Percentiles rank a stretch among this genome's conserved stretches.
Evolutionary conservation across 2,329 filamentous ascomycete genomes (phyloP).

Genomic region (Hypocreales sp.): DNA sequence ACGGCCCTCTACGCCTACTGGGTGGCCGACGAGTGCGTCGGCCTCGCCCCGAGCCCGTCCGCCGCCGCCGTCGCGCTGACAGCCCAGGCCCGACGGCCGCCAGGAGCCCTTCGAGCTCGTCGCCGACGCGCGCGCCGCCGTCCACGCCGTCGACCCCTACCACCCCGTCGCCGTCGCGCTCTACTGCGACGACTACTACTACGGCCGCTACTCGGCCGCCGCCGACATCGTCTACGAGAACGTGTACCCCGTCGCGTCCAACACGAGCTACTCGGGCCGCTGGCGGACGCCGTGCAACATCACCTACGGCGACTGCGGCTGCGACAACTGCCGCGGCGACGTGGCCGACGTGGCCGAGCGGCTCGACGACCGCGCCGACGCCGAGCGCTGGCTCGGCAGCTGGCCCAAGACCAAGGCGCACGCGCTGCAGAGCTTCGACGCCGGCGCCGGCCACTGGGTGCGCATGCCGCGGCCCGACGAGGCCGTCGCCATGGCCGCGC

Average conservation of each 20-base stretch:
- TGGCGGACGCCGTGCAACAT: conserved; percentile 41
- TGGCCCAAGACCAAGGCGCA: conserved; percentile 27
- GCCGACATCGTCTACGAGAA: conserved; percentile 46
- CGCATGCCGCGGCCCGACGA: conserved; percentile 27
- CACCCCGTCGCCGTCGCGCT: conserved; percentile 43
- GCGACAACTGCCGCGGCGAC: conserved; percentile 40
- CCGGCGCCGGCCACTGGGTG: conserved; percentile 31
- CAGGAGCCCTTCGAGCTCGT: conserved; percentile 36
- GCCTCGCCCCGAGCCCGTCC: conserved; percentile 32
- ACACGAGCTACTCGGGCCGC: conserved; percentile 34
- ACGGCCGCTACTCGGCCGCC: conserved; percentile 33
- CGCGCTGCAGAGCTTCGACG: conserved; percentile 30
- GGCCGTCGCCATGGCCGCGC: conserved; percentile 25
- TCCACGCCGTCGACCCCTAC: conserved; percentile 39
- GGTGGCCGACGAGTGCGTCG: conserved; percentile 26
- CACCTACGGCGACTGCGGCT: conserved; percentile 47
- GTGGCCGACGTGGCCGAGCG: conserved; percentile 33
- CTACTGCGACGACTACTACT: conserved; percentile 49
- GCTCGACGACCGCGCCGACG: conserved; percentile 20
- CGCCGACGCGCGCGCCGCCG: conserved; percentile 21
- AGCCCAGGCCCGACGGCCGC: conserved; percentile 34
- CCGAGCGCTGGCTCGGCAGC: conserved; percentile 24
- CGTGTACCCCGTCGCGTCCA: conserved; percentile 42
- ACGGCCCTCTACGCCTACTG: conserved; percentile 28
- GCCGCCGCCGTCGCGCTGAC: too few relatives aligned